These are phyloP conservation scores for Rhynchosporium graminicola DNA, from an alignment of 2,329 filamentous ascomycete species.

Conservation along the genomic window DNA sequence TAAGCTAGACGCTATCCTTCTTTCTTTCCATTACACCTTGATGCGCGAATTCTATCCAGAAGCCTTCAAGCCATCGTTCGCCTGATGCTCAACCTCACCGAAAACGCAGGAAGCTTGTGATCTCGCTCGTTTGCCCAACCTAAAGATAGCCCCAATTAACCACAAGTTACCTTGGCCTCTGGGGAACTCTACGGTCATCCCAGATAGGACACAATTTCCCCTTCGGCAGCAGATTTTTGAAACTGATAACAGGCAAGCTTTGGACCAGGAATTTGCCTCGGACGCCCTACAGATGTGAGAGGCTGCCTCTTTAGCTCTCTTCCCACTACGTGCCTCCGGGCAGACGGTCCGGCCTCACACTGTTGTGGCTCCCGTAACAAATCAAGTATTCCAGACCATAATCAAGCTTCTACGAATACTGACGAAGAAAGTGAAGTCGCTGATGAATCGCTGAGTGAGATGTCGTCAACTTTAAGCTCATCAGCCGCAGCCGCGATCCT, in stretches of 20 bases:
- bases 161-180: neutral
- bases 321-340: neutral
- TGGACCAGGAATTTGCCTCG: neutral
- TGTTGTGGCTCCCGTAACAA: neutral
- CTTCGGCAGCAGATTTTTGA: neutral
- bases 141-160: neutral
- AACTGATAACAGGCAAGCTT: neutral
- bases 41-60: neutral
- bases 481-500: too few relatives aligned
- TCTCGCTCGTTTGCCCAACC: slow-evolving; percentile 2
- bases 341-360: neutral
- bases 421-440: neutral
- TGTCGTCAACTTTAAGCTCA: neutral
- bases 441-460: neutral
- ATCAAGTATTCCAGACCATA: neutral
- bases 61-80: neutral
- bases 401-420: neutral
- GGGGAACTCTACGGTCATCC: neutral
- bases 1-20: neutral
- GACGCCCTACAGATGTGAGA: neutral
- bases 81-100: neutral
- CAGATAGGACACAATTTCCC: neutral
- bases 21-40: neutral
- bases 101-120: neutral
- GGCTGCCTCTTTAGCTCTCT: neutral